Base-by-base conservation (phyloP, 768 basidiomycete species). In the Termitomyces sp. region DNA sequence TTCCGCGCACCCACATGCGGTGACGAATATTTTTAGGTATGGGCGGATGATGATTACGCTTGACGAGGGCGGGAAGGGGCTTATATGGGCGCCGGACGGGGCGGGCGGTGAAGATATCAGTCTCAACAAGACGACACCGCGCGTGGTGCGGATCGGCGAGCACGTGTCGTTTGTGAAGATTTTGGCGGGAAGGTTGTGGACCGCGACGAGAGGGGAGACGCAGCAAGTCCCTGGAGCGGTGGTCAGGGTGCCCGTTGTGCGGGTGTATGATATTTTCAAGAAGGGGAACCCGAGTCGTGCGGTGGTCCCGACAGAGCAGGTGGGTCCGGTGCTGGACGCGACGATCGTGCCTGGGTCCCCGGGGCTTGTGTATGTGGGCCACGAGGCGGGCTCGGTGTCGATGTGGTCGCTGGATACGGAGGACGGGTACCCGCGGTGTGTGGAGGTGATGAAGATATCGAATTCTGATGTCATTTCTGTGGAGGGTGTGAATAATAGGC, bases 331-430 rank as follows among this genome's bases (percentile, higher is more conserved):
- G 20, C 92, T 91, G 0, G 84, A 86, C 34, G 93, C 88, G 0
- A 85, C 94, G 0, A 75, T 91, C 33, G 69, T 98, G 7, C 87
- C 91, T 0, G 82, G 85, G 1, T 76, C 83, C 20, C 86, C 87
- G 0, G 77, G 82, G 2, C 71, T 77, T 30, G 88, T 92, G 39
- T 97, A 88, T 65, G 76, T 99, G 34, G 94, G 91, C 0, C 96
- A 99, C 65, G 95, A 98, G 70, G 94, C 90, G 42, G 96, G 96
- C 0, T 87, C 81, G 66, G 79, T 98, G 61, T 88, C 87, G 2
- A 76, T 95, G n/a, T 99, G 97, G 95, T 64, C 73, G 24, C 60
- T 83, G 10, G 75, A 76, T 2, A 78, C 79, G 0, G 74, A 72
- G 2, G 86, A 84, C 58, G 84, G 82, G 40, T 74, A 79, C 44